phyloP scores from a whole-genome alignment of 2,329 filamentous ascomycete species.

The Clarireedia sp. region DNA sequence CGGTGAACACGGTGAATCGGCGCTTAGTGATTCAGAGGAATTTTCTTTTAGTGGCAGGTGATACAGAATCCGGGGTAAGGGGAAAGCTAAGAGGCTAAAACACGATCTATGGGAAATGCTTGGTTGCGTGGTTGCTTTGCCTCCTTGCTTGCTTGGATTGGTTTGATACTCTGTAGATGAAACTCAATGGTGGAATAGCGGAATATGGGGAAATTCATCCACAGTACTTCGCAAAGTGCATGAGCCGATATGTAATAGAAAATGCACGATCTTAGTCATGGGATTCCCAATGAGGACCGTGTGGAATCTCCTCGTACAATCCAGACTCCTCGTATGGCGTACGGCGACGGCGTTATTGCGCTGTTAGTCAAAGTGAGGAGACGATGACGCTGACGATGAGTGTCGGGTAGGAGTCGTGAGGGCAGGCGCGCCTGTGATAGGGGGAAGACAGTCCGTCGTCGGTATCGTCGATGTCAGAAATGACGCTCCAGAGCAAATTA shows the following conservation, averaged over 20 bases:
- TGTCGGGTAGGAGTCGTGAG: background rate
- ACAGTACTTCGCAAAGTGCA: background rate
- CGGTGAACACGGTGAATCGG: slow-evolving; percentile 2
- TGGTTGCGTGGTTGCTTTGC: background rate
- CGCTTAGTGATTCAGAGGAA: background rate
- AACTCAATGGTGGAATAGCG: background rate
- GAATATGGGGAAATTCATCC: background rate
- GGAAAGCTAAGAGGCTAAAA: background rate
- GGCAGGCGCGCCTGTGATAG: background rate
- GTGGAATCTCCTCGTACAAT: background rate
- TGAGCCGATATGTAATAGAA: slow-evolving; percentile 19
- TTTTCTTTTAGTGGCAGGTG: slow-evolving; percentile 16
- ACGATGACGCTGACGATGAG: background rate
- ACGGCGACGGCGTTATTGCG: background rate
- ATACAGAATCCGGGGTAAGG: slow-evolving; percentile 21
- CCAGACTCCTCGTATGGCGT: background rate
- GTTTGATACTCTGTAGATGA: background rate
- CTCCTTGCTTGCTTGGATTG: background rate
- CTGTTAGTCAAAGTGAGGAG: slow-evolving; percentile 15
- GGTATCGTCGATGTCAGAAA: background rate
- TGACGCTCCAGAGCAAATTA: background rate
- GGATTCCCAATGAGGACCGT: slow-evolving; percentile 10
- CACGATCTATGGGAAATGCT: slow-evolving; percentile 1
- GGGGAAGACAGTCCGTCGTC: background rate
- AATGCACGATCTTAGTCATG: slow-evolving; percentile 25